These are phyloP conservation scores for Aspergillus hancockii DNA, from an alignment of 495 filamentous ascomycete species.

Conservation along the genomic window DNA sequence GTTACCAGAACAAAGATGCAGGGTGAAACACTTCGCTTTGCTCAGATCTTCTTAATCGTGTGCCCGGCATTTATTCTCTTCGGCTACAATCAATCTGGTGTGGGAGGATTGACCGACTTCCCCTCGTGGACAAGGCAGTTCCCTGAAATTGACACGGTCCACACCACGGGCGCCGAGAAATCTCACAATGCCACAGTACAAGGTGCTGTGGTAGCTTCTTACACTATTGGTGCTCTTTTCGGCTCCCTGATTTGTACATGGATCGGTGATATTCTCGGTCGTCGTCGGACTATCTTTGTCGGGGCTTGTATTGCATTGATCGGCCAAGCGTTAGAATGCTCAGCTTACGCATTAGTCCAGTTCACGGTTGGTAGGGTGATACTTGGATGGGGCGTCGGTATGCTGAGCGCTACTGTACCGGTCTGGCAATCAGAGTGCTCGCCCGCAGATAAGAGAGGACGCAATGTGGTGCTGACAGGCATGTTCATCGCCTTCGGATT, in stretches of 20 bases:
- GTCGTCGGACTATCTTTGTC: conserved; percentile 31
- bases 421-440: conserved; percentile 51
- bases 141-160: conserved; percentile 50
- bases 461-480: conserved; percentile 40
- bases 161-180: conserved; percentile 36
- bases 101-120: conserved; percentile 34
- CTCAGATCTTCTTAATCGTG: conserved; percentile 20
- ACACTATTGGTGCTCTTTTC: conserved; percentile 35
- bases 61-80: conserved; percentile 43
- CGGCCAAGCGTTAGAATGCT: conserved; percentile 37
- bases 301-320: conserved; percentile 27
- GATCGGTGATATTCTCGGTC: conserved; percentile 32
- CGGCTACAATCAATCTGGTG: conserved; percentile 49
- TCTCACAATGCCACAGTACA: conserved; percentile 35
- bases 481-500: conserved; percentile 57
- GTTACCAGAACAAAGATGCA: conserved; percentile 2
- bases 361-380: conserved; percentile 43
- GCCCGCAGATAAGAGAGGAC: conserved; percentile 39
- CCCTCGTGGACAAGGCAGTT: conserved; percentile 42
- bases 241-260: conserved; percentile 32
- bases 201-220: conserved; percentile 31
- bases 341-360: conserved; percentile 41
- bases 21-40: conserved; percentile 13
- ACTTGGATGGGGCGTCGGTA: conserved; percentile 40
- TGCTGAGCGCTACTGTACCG: conserved; percentile 20